Evolutionary conservation across 192 early-diverging fungal genomes (phyloP).

Genomic region (Oehlia diaphana): DNA sequence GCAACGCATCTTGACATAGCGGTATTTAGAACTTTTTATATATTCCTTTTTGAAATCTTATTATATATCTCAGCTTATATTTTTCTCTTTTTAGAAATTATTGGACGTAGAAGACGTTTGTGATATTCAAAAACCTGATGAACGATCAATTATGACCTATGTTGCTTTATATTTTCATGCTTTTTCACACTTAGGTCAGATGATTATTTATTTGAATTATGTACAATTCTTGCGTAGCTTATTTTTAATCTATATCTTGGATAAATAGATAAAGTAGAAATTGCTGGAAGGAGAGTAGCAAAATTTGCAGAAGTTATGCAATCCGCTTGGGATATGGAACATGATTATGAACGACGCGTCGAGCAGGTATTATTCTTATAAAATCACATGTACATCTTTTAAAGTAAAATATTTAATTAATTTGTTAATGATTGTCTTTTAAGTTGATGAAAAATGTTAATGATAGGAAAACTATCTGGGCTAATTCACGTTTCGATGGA

Average conservation of each 20-base stretch:
- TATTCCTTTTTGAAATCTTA: neutral
- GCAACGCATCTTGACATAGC: conserved; percentile 86
- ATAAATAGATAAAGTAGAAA: conserved; percentile 71
- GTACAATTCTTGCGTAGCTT: neutral
- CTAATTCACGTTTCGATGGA: conserved; percentile 56
- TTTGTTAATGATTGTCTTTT: neutral
- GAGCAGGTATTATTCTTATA: conserved; percentile 38
- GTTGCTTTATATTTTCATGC: conserved; percentile 99
- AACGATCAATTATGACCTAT: conserved; percentile 97
- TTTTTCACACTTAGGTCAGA: conserved; percentile 78
- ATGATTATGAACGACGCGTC: conserved; percentile 90
- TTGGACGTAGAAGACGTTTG: conserved; percentile 96
- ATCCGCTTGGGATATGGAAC: conserved; percentile 89
- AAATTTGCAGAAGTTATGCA: conserved; percentile 89
- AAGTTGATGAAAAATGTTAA: conserved; percentile 71
- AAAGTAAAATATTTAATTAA: conserved; percentile 1
- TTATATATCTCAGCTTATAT: neutral
- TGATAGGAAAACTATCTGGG: conserved; percentile 68
- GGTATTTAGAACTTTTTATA: conserved; percentile 34
- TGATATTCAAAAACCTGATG: conserved; percentile 92
- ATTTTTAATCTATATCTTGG: neutral
- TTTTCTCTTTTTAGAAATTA: conserved; percentile 55
- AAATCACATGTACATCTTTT: neutral
- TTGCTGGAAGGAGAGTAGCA: conserved; percentile 89
- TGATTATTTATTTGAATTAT: neutral